Conservation (phyloP, 1,139 yeast genomes). For the Diutina siamensis region DNA sequence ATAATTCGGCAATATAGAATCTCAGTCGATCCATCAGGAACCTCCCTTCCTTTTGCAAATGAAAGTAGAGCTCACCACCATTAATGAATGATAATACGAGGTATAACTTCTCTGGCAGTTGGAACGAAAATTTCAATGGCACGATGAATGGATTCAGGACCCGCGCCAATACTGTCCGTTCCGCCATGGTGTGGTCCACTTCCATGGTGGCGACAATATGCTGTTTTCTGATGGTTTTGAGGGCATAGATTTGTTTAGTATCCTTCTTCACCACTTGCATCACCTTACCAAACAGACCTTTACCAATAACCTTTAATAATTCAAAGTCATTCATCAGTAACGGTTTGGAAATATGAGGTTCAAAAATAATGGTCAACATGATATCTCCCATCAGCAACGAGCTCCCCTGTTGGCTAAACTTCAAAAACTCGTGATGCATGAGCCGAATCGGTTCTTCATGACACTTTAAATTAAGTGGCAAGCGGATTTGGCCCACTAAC, state of each 20-base stretch:
- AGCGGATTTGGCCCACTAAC: constrained; percentile 30
- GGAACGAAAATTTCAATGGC: constrained; percentile 93
- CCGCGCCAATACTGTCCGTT: constrained; percentile 86
- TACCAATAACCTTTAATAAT: constrained; percentile 86
- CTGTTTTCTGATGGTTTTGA: constrained; percentile 80
- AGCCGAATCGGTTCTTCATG: constrained; percentile 28
- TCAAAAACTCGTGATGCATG: constrained; percentile 36
- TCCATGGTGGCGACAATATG: constrained; percentile 51
- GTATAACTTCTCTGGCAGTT: constrained; percentile 87
- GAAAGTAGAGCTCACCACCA: constrained; percentile 96
- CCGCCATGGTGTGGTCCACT: constrained; percentile 93
- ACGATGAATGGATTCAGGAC: constrained; percentile 95
- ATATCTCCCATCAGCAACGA: constrained; percentile 29
- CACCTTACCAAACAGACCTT: constrained; percentile 96
- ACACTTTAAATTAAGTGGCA: constrained; percentile 30
- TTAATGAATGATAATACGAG: constrained; percentile 85
- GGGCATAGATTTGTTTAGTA: constrained; percentile 86
- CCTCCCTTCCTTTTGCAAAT: constrained; percentile 81
- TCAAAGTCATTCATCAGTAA: constrained; percentile 78
- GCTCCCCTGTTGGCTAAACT: constrained; percentile 18
- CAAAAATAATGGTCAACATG: constrained; percentile 66
- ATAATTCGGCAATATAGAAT: constrained; percentile 86
- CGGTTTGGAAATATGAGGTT: constrained; percentile 28
- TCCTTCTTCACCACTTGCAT: constrained; percentile 97
- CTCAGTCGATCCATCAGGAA: constrained; percentile 84